A percentile compares a stretch with the other conserved stretches of the same genome.
Evolutionary conservation across 106 monocot genomes (phyloP).

Genomic region (Hemerocallis citrina): DNA sequence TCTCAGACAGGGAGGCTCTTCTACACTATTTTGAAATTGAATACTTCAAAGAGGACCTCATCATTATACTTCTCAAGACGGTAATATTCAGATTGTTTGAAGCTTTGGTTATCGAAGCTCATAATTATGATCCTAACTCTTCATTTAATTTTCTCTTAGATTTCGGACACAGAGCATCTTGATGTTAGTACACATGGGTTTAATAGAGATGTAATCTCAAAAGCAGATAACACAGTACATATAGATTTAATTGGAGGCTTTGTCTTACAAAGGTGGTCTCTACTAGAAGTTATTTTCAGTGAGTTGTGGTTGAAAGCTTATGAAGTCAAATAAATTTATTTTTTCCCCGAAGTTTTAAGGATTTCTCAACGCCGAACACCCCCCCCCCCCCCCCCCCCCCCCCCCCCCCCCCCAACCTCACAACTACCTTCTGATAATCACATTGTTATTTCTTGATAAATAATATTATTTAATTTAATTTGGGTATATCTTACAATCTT

Average conservation of each 20-base stretch:
- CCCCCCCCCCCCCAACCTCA: background rate
- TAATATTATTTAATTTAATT: too few species aligned
- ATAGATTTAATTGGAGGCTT: slow-evolving; percentile 87
- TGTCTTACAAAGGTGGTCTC: slow-evolving; percentile 63
- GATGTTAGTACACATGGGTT: slow-evolving; percentile 61
- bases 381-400: too few species aligned
- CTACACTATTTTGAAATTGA: too few species aligned
- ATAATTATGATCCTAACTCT: slow-evolving; percentile 1
- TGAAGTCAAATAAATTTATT: background rate
- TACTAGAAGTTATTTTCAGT: slow-evolving; percentile 77
- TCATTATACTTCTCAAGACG: slow-evolving; percentile 70
- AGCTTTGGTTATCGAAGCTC: too few species aligned
- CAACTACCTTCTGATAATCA: background rate
- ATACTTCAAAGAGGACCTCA: slow-evolving; percentile 74
- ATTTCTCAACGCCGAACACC: background rate
- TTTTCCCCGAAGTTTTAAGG: background rate
- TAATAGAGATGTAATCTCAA: slow-evolving; percentile 56
- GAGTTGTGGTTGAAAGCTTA: slow-evolving; percentile 2
- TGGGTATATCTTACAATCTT: background rate
- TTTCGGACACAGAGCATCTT: slow-evolving; percentile 47
- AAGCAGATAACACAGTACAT: slow-evolving; percentile 57
- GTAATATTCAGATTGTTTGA: slow-evolving; percentile 22
- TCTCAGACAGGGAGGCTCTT: too few species aligned
- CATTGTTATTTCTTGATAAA: background rate
- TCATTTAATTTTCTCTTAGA: slow-evolving; percentile 21